Base-by-base conservation (phyloP, 371 early-diverging fungal species). In the Rhizopus sp. region DNA sequence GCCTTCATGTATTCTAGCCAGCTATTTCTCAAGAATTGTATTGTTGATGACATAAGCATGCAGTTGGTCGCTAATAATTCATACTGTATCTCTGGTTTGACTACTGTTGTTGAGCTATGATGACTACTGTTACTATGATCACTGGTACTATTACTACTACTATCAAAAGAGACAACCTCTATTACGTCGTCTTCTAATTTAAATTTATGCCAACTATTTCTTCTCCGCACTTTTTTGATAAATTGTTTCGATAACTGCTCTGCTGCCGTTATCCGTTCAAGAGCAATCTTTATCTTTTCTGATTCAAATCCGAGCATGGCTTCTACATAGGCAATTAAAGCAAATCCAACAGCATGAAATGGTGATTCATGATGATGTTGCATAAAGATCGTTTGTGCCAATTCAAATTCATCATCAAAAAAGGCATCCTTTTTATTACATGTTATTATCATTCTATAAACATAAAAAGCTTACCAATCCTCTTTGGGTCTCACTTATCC, bases 1-100 rank as follows among this genome's bases (percentile, higher is more conserved):
- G 72, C 79, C 34, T 70, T 73, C 79, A 79, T 75, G 35, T 79
- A 75, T 35, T 79, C 79, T 32, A 79, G 39, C 79, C 76, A 79
- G 40, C 69, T 73, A 34, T 68, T 71, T 35, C 72, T 57, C n/a
- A 75, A 51, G 35, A 79, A 79, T 40, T 79, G 79, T 1, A 76
- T 64, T 0, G 79, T 79, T 4, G 79, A 72, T 0, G 74, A 63
- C 79, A 79, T 79, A 10, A 79, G 52, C 60, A 75, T 73, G 50
- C 79, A 79, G 34, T 72, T 73, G 23, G 70, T 66, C 17, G 71
- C 72, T 3, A 79, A 47, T 9, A 79, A 31, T 17, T 75, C 74
- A 55, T 76, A 79, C 15, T 69, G 70, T 8, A 70, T 64, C 8
- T 66, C 69, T 1, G 59, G 55, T 15, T 58, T 33, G 39, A 32